These are phyloP conservation scores for Pestalotiopsis sp. DNA, from an alignment of 2,329 filamentous ascomycete species.

Conservation along the genomic window DNA sequence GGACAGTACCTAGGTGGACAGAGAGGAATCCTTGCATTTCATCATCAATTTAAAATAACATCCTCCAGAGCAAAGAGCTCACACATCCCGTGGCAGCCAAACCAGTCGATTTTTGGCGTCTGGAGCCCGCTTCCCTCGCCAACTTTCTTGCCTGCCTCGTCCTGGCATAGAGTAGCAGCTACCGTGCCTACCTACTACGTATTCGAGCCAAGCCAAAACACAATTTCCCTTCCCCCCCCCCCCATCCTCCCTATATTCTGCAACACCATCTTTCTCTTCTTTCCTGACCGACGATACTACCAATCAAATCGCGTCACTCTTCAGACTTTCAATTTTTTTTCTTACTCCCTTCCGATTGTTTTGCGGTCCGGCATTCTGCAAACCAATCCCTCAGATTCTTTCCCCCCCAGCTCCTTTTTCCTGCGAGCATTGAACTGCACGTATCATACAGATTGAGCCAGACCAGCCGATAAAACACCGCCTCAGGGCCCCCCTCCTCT, in stretches of 20 bases:
- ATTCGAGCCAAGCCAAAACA: background rate
- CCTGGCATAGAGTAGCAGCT: background rate
- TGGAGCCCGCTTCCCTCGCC: background rate
- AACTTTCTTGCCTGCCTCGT: background rate
- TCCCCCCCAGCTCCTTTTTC: background rate
- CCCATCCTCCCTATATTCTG: background rate
- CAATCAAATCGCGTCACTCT: background rate
- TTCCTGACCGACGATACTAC: background rate
- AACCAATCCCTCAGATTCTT: background rate
- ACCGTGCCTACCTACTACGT: background rate
- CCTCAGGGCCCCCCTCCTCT: slow-evolving; percentile 8
- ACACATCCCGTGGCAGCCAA: background rate
- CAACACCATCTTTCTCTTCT: background rate
- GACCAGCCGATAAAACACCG: slow-evolving; percentile 9
- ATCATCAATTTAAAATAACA: background rate
- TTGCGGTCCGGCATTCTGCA: background rate
- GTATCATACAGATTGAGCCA: slow-evolving; percentile 6
- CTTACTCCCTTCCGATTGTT: background rate
- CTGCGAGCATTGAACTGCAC: background rate
- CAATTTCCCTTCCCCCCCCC: background rate
- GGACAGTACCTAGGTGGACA: background rate
- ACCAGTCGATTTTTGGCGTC: background rate
- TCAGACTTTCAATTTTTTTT: background rate
- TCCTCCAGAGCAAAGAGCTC: too few relatives aligned
- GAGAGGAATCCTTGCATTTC: background rate